These are phyloP conservation scores for Rasamsonia emersonii DNA, from an alignment of 2,329 filamentous ascomycete genomes.

Conservation along the genomic window DNA sequence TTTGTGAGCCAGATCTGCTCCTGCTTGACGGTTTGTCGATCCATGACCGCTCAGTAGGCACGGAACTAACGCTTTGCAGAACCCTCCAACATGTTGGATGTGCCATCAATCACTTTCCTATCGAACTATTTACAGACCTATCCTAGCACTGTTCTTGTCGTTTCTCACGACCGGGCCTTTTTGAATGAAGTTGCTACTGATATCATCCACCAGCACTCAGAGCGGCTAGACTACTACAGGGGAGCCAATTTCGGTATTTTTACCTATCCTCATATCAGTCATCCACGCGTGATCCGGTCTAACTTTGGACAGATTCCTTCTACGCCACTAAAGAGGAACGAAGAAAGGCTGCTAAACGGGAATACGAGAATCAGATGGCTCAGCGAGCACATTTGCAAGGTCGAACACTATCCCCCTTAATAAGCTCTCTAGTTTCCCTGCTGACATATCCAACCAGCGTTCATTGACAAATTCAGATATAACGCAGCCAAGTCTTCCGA, in stretches of 20 bases:
- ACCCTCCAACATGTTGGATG: conserved; percentile 99
- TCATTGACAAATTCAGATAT: conserved; percentile 99
- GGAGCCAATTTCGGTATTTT: conserved; percentile 72
- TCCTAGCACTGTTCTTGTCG: conserved; percentile 88
- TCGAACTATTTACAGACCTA: conserved; percentile 91
- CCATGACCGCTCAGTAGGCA: background rate
- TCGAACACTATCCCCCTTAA: too few species aligned
- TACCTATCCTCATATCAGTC: background rate
- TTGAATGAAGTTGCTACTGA: conserved; percentile 98
- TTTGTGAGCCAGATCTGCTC: conserved; percentile 93
- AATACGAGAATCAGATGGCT: conserved; percentile 98
- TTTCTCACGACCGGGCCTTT: conserved; percentile 98
- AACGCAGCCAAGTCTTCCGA: conserved; percentile 98
- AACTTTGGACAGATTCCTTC: conserved; percentile 59
- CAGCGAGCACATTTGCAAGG: conserved; percentile 82
- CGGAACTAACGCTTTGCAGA: conserved; percentile 43
- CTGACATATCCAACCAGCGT: conserved; percentile 44
- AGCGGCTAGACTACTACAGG: conserved; percentile 96
- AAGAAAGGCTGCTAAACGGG: conserved; percentile 89
- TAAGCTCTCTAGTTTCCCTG: too few species aligned
- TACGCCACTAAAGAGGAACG: conserved; percentile 96
- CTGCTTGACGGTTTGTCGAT: conserved; percentile 65
- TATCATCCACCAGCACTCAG: conserved; percentile 96
- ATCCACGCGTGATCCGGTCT: conserved; percentile 10
- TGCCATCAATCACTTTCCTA: conserved; percentile 98